phyloP scores from a whole-genome alignment of 495 filamentous ascomycete species.

The Talaromyces borbonicus region DNA sequence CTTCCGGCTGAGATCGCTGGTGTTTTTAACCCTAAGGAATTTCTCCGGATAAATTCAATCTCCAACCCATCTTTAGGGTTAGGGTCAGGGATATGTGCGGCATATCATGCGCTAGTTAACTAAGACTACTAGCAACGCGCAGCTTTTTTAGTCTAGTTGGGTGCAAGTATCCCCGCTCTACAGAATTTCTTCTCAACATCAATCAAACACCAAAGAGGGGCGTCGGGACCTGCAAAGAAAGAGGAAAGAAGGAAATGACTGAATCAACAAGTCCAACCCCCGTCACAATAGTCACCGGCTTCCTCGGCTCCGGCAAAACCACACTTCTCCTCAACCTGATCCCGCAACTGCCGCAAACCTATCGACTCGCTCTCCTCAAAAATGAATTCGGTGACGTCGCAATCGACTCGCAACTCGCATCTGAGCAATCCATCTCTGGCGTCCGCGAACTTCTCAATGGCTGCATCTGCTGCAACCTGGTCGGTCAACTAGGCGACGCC shows the following conservation, averaged over 20 bases:
- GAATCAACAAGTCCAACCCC: slow-evolving; percentile 46
- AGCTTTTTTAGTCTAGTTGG: too few relatives aligned
- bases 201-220: too few relatives aligned
- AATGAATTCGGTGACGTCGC: slow-evolving; percentile 97
- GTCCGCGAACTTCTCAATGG: slow-evolving; percentile 88
- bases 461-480: slow-evolving; percentile 97
- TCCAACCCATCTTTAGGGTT: too few relatives aligned
- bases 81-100: too few relatives aligned
- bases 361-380: slow-evolving; percentile 89
- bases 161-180: too few relatives aligned
- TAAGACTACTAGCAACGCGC: too few relatives aligned
- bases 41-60: too few relatives aligned
- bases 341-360: slow-evolving; percentile 66
- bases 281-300: slow-evolving; percentile 91
- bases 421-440: slow-evolving; percentile 70
- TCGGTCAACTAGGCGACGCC: slow-evolving; percentile 77
- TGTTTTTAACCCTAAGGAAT: too few relatives aligned
- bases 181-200: too few relatives aligned
- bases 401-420: slow-evolving; percentile 82
- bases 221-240: too few relatives aligned
- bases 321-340: slow-evolving; percentile 84
- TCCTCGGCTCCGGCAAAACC: slow-evolving; percentile 89
- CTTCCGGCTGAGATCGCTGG: too few relatives aligned
- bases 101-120: too few relatives aligned
- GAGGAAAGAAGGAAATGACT: background rate